These are phyloP conservation scores for Xylaria longipes DNA, from an alignment of 495 filamentous ascomycete species.

Conservation along the genomic window DNA sequence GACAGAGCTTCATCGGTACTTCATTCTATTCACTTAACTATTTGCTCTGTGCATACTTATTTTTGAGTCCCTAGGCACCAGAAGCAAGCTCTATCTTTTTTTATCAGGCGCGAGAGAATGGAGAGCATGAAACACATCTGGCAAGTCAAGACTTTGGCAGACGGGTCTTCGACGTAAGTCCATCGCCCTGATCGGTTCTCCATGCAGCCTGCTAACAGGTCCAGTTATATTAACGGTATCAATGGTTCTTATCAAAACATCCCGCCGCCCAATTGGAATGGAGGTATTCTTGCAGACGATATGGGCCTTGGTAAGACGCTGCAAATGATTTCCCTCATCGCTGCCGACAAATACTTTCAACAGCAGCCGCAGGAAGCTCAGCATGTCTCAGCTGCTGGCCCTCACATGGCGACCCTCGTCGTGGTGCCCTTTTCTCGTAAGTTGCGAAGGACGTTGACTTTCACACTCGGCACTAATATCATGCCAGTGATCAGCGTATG, in stretches of 20 bases:
- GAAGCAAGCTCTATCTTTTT: not conserved
- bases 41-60: not conserved
- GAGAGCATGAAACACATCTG: not conserved
- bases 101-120: not conserved
- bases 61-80: not conserved
- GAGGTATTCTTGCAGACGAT: slow-evolving; percentile 87
- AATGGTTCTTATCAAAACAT: slow-evolving; percentile 6
- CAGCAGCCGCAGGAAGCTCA: slow-evolving; percentile 1
- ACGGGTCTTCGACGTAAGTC: not conserved
- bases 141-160: not conserved
- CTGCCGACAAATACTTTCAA: slow-evolving; percentile 56
- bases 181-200: not conserved
- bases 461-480: not conserved
- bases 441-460: not conserved
- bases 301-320: slow-evolving; percentile 93
- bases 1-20: not conserved
- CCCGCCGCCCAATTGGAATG: slow-evolving; percentile 36
- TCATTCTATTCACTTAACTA: not conserved
- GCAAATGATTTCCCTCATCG: slow-evolving; percentile 78
- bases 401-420: not conserved
- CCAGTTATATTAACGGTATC: not conserved
- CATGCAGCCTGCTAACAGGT: not conserved
- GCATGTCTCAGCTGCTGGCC: not conserved
- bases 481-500: not conserved
- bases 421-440: not conserved